Evolutionary conservation across 2,329 filamentous ascomycete genomes (phyloP).

Genomic region (Graphilbum ipis-grandicollis): DNA sequence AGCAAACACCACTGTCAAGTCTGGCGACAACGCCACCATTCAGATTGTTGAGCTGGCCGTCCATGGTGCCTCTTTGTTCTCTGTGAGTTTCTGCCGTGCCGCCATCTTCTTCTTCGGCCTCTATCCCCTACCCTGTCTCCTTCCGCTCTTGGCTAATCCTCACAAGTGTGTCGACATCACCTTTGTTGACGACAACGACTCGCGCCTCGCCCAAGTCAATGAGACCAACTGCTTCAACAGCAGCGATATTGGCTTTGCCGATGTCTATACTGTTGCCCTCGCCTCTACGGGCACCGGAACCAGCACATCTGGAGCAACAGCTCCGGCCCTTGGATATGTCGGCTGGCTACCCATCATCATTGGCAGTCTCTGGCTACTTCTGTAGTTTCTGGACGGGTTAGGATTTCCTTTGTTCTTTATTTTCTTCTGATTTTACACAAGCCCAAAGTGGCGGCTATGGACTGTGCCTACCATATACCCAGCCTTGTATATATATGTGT

Average conservation of each 20-base stretch:
- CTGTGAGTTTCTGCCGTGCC: too few species aligned
- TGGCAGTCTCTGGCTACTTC: conserved; percentile 20
- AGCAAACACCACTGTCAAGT: conserved; percentile 46
- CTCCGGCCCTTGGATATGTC: background rate
- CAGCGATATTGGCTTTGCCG: conserved; percentile 55
- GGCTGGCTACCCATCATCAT: conserved; percentile 18
- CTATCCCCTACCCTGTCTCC: background rate
- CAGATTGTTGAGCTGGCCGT: conserved; percentile 71
- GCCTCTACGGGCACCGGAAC: conserved; percentile 22
- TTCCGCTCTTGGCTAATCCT: too few species aligned
- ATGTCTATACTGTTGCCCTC: conserved; percentile 53
- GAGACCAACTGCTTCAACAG: conserved; percentile 80
- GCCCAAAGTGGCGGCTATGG: too few species aligned
- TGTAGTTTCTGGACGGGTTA: too few species aligned
- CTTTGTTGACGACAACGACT: conserved; percentile 62
- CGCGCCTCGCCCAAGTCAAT: conserved; percentile 52
- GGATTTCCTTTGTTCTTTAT: too few species aligned
- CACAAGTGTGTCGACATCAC: conserved; percentile 97
- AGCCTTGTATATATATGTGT: too few species aligned
- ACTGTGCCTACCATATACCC: too few species aligned
- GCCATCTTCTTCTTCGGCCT: too few species aligned
- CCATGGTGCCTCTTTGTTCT: conserved; percentile 71
- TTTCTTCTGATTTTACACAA: too few species aligned
- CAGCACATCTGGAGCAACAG: conserved; percentile 17
- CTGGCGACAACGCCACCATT: conserved; percentile 82